These are phyloP conservation scores for Hyparrhenia diplandra DNA, from an alignment of 176 grass and related monocot species.

Conservation along the genomic window DNA sequence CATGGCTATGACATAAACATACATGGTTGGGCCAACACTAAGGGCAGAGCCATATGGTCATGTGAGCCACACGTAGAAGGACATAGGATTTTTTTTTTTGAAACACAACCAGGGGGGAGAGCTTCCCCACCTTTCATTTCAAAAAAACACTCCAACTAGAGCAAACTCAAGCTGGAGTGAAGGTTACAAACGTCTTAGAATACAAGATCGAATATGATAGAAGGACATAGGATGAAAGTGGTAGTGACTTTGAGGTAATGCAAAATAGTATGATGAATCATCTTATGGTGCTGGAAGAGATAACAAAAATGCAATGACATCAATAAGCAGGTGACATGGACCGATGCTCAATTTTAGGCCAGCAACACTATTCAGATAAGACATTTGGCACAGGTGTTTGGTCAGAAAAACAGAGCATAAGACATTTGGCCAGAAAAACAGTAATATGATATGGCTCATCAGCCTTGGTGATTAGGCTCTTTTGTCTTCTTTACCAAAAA, in stretches of 20 bases:
- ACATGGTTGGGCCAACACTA: neutral
- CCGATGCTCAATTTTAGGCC: neutral
- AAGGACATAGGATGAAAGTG: neutral
- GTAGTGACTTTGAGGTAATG: neutral
- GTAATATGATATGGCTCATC: neutral
- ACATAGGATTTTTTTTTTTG: too few relatives aligned
- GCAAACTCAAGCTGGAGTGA: too few relatives aligned
- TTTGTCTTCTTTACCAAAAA: neutral
- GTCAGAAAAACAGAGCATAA: too few relatives aligned
- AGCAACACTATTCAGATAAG: neutral
- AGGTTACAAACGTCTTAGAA: too few relatives aligned
- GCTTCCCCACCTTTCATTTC: too few relatives aligned
- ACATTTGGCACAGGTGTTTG: neutral
- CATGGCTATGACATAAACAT: neutral
- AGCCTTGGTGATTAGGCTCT: neutral
- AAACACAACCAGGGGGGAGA: too few relatives aligned
- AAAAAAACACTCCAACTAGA: too few relatives aligned
- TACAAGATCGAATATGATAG: too few relatives aligned
- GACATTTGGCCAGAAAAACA: neutral
- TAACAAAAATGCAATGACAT: neutral
- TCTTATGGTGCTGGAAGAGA: neutral
- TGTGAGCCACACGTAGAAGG: neutral
- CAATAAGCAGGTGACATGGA: neutral
- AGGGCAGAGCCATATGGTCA: neutral
- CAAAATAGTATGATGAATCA: neutral